Evolutionary conservation across 1,139 yeast genomes (phyloP), one percentile per base, ranked within the genome.

Genomic region (Hyphopichia pseudoburtonii): DNA sequence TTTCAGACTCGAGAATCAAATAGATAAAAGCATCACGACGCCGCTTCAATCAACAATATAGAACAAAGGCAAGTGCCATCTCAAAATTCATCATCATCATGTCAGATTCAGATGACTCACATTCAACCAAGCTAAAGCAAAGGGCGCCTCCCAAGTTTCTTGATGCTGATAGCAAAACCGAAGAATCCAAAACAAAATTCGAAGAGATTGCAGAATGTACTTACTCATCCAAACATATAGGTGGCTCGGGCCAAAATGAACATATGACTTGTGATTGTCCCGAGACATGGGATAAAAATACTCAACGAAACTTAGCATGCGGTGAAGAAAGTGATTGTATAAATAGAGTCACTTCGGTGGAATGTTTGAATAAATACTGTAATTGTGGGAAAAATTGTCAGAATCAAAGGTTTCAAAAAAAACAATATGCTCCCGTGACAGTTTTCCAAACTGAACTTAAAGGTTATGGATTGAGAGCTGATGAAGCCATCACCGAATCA

Each of bases 251-350:
- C 26, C 83, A 80, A 52, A 70, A 64, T 34, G 90, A 85, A 50
- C 76, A 74, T 50, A 88, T 92, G 94, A 79, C 92, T 15, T 92
- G 98, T 70, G 97, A 89, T 52, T 92, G 98, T 69, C 57, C 51
- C 25, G 81, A 77, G 45, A 58, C 68, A 3, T 67, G 74, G 70
- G 73, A 69, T 47, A 43, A 60, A 11, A 50, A 46, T 3, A 31
- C 43, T 18, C 53, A 57, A 44, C 42, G 28, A 28, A 88, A 88
- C 55, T 48, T 57, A 26, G 96, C 97, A 3, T 92, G 98, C 72
- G 87, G 81, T 22, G 88, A 85, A 29, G 86, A 84, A 45, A 81
- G 90, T 17, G 89, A 84, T 57, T 92, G 98, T 73, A 89, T 92
- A 49, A 92, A 92, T 60, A 66, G 97, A 37, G 77, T 88, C 41